Conservation (phyloP, 1,284 basidiomycete genomes). For the Cutaneotrichosporon dermatis region DNA sequence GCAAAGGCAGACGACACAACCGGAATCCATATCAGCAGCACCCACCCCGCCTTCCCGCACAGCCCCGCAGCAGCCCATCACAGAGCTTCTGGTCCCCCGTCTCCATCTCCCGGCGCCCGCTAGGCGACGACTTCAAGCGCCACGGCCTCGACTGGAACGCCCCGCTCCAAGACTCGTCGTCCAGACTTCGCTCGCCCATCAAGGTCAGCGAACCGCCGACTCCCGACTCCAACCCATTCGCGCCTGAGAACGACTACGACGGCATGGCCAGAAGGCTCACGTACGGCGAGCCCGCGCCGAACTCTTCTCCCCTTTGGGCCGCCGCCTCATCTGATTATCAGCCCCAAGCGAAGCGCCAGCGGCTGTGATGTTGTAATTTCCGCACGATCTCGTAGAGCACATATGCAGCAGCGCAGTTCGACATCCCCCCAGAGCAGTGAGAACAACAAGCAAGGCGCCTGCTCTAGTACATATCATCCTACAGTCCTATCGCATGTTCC, state of each 20-base stretch:
- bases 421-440: too few relatives aligned
- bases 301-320: neutral
- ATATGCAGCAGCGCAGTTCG: too few relatives aligned
- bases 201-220: neutral
- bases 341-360: too few relatives aligned
- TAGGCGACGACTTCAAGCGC: neutral
- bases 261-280: neutral
- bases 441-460: too few relatives aligned
- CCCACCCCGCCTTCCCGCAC: neutral
- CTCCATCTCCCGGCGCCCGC: neutral
- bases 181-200: neutral
- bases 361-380: too few relatives aligned
- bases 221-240: neutral
- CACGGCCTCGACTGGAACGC: neutral
- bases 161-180: neutral
- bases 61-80: neutral
- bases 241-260: neutral
- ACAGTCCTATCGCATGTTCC: slow-evolving; percentile 2
- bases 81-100: neutral
- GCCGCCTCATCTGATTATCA: too few relatives aligned
- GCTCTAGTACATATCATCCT: neutral
- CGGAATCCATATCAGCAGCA: too few relatives aligned
- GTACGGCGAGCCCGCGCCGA: neutral
- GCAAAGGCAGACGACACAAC: too few relatives aligned
- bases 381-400: too few relatives aligned